Evolutionary conservation across 179 eudicot genomes (phyloP).

Genomic region (Gypsophila paniculata): DNA sequence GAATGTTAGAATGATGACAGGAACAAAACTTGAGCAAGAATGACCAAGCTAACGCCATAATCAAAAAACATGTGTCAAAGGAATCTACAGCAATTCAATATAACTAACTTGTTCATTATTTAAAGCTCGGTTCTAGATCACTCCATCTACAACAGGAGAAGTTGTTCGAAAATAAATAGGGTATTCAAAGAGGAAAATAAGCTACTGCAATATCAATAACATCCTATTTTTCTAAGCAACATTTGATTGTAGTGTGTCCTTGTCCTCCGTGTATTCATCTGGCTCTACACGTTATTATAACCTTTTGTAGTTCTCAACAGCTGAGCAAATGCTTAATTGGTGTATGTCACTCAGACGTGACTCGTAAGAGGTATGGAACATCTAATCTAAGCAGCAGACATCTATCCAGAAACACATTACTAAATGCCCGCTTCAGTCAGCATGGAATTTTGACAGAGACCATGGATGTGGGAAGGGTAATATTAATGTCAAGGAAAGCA

Average conservation of each 20-base stretch:
- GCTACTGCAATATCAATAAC: neutral
- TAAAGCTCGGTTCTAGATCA: neutral
- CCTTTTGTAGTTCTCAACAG: too few species aligned
- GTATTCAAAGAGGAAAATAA: neutral
- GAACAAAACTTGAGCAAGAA: neutral
- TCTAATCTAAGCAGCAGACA: neutral
- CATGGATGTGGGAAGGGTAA: neutral
- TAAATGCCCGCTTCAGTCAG: neutral
- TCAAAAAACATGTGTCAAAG: neutral
- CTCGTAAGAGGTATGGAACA: neutral
- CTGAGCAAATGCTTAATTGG: neutral
- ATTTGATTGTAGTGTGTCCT: too few species aligned
- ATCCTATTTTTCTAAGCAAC: too few species aligned
- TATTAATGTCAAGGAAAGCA: neutral
- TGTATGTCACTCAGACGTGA: neutral
- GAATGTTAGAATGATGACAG: slow-evolving; percentile 2
- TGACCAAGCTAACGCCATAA: neutral
- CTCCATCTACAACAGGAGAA: neutral
- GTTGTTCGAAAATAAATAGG: neutral
- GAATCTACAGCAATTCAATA: neutral
- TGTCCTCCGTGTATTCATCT: too few species aligned
- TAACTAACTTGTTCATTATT: too few species aligned
- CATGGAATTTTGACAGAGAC: neutral
- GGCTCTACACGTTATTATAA: too few species aligned
- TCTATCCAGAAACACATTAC: neutral